Evolutionary conservation across 202 grass and related monocot species (phyloP).

Genomic region (Carex sylvatica): DNA sequence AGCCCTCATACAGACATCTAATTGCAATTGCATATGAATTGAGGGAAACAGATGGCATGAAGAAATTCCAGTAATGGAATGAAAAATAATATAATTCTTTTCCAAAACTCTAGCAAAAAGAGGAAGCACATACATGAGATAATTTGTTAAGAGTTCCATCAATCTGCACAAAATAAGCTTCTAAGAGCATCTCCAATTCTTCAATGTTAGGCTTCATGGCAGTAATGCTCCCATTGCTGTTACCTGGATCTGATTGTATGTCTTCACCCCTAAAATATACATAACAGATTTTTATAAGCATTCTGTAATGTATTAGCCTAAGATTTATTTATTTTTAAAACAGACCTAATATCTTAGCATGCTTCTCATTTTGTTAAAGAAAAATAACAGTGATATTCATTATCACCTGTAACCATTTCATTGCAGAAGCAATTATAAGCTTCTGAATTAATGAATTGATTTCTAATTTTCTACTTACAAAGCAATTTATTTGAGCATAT

Average conservation of each 20-base stretch:
- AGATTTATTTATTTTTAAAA: no score
- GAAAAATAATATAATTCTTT: not conserved
- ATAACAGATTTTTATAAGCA: not conserved
- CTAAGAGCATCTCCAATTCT: slow-evolving; percentile 85
- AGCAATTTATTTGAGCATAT: not conserved
- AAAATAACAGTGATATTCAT: not conserved
- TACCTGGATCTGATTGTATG: slow-evolving; percentile 29
- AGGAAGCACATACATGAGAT: slow-evolving; percentile 50
- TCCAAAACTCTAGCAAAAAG: not conserved
- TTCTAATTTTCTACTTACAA: not conserved
- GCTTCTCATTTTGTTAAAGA: slow-evolving; percentile 2
- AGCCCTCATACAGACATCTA: not conserved
- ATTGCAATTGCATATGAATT: not conserved
- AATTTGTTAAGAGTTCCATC: slow-evolving; percentile 81
- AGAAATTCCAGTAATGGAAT: slow-evolving; percentile 1
- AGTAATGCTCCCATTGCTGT: slow-evolving; percentile 35
- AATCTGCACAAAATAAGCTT: slow-evolving; percentile 85
- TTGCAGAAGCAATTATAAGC: not conserved
- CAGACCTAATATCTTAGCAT: not conserved
- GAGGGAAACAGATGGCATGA: not conserved
- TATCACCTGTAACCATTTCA: not conserved
- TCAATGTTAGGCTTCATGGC: slow-evolving; percentile 61
- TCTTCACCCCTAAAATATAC: slow-evolving; percentile 51
- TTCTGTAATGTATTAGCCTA: not conserved
- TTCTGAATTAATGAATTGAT: not conserved